These are phyloP conservation scores for Filobasidium floriforme DNA, from an alignment of 768 basidiomycete genomes.

Conservation along the genomic window DNA sequence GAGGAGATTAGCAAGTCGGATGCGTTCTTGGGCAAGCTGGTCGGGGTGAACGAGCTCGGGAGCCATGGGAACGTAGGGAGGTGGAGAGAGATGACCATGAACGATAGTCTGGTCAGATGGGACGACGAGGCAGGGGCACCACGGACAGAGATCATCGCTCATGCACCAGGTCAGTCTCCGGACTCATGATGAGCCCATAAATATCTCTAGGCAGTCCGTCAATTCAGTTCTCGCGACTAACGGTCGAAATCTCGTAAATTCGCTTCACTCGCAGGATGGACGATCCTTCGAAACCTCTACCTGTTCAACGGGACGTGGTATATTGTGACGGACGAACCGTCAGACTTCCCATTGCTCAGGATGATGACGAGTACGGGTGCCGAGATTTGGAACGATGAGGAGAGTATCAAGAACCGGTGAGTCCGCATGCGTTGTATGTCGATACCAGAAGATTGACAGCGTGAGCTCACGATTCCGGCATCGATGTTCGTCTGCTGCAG, in stretches of 20 bases:
- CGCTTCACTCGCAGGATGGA: slow-evolving; percentile 60
- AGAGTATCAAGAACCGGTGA: slow-evolving; percentile 49
- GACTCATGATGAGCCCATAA: too few species aligned
- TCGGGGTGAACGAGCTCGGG: slow-evolving; percentile 29
- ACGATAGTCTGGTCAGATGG: slow-evolving; percentile 38
- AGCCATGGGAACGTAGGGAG: slow-evolving; percentile 19
- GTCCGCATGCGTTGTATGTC: slow-evolving; percentile 5
- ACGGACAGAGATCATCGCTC: slow-evolving; percentile 60
- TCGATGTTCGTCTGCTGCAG: slow-evolving; percentile 38
- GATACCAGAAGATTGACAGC: not conserved
- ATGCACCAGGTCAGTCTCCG: slow-evolving; percentile 60
- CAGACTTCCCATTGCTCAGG: slow-evolving; percentile 57
- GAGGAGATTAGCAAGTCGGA: slow-evolving; percentile 5
- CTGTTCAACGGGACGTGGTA: slow-evolving; percentile 72
- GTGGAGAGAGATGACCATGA: slow-evolving; percentile 31
- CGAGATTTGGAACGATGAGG: slow-evolving; percentile 55
- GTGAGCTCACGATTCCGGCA: not conserved
- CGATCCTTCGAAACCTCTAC: slow-evolving; percentile 76
- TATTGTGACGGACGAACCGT: slow-evolving; percentile 68
- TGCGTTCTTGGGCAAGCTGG: slow-evolving; percentile 18
- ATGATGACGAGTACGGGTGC: slow-evolving; percentile 66
- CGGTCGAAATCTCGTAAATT: slow-evolving; percentile 23
- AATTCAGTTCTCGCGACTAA: too few species aligned
- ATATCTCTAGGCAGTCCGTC: too few species aligned
- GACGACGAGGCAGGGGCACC: slow-evolving; percentile 30